Evolutionary conservation across 352 stramenopile genomes (phyloP).

Genomic region (Nothophytophthora sp.): DNA sequence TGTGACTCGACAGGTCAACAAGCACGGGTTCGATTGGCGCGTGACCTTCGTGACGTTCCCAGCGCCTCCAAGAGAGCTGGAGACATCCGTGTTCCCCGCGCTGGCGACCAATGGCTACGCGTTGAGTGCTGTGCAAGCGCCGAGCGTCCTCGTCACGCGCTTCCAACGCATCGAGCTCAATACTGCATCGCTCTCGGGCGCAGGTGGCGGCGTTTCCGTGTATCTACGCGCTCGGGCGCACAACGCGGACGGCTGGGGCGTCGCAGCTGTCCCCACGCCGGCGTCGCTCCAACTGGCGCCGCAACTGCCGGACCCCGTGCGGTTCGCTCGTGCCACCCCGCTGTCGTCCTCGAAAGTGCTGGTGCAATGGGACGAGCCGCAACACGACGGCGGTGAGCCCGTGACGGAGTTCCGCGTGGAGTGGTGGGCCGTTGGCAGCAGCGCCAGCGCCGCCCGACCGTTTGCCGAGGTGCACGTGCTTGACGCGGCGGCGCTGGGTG

Average conservation of each 20-base stretch:
- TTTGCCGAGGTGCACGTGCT: slow-evolving; percentile 55
- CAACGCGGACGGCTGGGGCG: slow-evolving; percentile 60
- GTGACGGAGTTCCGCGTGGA: slow-evolving; percentile 85
- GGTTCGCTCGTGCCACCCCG: slow-evolving; percentile 38
- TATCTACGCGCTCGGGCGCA: slow-evolving; percentile 61
- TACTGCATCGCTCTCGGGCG: slow-evolving; percentile 21
- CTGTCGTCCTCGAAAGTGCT: slow-evolving; percentile 65
- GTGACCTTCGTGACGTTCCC: slow-evolving; percentile 91
- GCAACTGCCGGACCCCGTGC: slow-evolving; percentile 47
- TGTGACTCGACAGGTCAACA: slow-evolving; percentile 78
- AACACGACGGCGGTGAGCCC: slow-evolving; percentile 60
- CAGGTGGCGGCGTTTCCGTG: slow-evolving; percentile 45
- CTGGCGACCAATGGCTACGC: slow-evolving; percentile 54
- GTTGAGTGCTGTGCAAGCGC: slow-evolving; percentile 45
- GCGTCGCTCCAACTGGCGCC: slow-evolving; percentile 50
- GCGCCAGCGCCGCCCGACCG: slow-evolving; percentile 36
- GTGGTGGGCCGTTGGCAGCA: slow-evolving; percentile 47
- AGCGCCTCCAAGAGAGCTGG: slow-evolving; percentile 11
- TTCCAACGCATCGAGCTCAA: slow-evolving; percentile 50
- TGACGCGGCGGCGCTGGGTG: slow-evolving; percentile 28
- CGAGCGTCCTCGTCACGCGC: slow-evolving; percentile 46
- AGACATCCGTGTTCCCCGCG: slow-evolving; percentile 19
- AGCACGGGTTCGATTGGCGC: slow-evolving; percentile 91
- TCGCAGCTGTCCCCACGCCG: slow-evolving; percentile 35
- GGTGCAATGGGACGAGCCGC: slow-evolving; percentile 77